Conservation (phyloP, 1,139 yeast species). For the Yamadazyma atlantica region DNA sequence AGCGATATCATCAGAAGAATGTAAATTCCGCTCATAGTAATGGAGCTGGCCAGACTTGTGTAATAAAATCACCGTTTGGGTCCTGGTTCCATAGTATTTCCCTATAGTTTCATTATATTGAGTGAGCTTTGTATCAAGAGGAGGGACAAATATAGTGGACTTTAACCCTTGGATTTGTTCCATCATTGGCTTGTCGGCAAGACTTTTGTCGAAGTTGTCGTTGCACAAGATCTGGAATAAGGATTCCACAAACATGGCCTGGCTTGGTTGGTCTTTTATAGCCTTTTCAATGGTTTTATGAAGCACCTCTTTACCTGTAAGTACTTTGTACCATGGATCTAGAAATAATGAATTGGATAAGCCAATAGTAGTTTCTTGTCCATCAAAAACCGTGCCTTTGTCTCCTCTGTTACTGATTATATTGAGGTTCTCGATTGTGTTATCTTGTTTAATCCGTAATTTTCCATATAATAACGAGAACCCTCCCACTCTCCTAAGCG, state of each 20-base stretch:
- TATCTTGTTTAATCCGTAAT: constrained; percentile 25
- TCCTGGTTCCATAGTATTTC: constrained; percentile 79
- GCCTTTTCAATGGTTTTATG: constrained; percentile 20
- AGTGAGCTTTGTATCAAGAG: constrained; percentile 31
- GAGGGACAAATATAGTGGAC: constrained; percentile 72
- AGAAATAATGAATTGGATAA: constrained; percentile 63
- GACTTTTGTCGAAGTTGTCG: constrained; percentile 36
- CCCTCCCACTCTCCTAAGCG: constrained; percentile 67
- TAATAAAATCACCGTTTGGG: constrained; percentile 77
- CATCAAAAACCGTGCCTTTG: constrained; percentile 30
- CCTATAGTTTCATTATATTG: constrained; percentile 31
- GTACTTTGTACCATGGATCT: constrained; percentile 75
- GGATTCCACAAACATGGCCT: constrained; percentile 45
- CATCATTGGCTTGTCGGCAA: constrained; percentile 23
- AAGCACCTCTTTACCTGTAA: constrained; percentile 49
- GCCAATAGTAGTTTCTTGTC: constrained; percentile 39
- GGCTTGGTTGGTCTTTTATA: constrained; percentile 17
- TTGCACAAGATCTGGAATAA: constrained; percentile 57
- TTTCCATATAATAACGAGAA: constrained; percentile 78
- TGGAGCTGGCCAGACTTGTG: constrained; percentile 45
- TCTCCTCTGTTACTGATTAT: constrained; percentile 55
- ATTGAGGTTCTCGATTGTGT: constrained; percentile 36
- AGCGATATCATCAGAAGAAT: constrained; percentile 23
- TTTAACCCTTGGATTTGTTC: constrained; percentile 45
- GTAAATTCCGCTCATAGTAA: constrained; percentile 40